phyloP scores from a whole-genome alignment of 805 yeast species.

The Lipomyces chichibuensis region DNA sequence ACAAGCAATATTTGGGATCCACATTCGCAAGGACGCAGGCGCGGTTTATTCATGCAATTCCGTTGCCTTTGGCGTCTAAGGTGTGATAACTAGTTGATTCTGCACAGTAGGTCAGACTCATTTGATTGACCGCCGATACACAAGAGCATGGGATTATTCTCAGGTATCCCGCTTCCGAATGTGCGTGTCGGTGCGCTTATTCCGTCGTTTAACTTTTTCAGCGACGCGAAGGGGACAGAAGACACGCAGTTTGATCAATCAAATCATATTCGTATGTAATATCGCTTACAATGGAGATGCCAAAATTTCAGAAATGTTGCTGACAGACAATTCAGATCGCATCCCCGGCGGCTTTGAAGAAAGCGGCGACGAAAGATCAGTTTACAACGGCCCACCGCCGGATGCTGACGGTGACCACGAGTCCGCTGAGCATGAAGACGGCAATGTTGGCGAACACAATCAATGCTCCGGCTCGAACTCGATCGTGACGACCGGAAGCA shows the following conservation, averaged over 20 bases:
- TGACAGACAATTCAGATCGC: slow-evolving; percentile 2
- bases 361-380: slow-evolving; percentile 2
- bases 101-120: neutral
- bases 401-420: neutral
- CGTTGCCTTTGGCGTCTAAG: neutral
- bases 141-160: neutral
- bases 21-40: neutral
- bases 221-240: neutral
- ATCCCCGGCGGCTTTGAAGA: slow-evolving; percentile 12
- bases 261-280: neutral
- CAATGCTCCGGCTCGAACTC: neutral
- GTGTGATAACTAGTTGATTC: neutral
- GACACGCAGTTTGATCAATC: neutral
- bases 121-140: neutral
- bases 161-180: neutral
- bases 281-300: neutral
- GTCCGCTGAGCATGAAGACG: neutral
- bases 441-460: neutral
- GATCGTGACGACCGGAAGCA: neutral
- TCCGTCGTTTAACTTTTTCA: neutral
- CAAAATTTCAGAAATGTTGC: no score
- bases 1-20: neutral
- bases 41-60: neutral
- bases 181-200: neutral
- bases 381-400: neutral